Evolutionary conservation across 306 rosid genomes (phyloP), one percentile per base, ranked within the genome.

Genomic region (Trichosanthes cucumerina): DNA sequence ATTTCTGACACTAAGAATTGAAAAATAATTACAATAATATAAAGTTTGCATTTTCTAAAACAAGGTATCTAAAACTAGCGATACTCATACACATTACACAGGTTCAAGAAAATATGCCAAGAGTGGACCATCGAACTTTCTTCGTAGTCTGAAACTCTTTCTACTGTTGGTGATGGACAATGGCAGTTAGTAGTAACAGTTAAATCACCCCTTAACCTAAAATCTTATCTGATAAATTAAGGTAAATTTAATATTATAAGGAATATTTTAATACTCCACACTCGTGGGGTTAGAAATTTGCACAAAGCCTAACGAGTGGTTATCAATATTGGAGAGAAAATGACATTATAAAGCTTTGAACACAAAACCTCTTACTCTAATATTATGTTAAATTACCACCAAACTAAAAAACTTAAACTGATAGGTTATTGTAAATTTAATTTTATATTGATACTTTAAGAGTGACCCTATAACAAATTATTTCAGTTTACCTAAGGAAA

Each of bases 401-500:
- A 5, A 10, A 62, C 28, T 7, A n/a, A 28, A 6, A 62, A 28
- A 15, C 14, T 56, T 24, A 57, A 23, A 11, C 28, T 62, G 69
- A 28, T 33, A 13, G 8, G 5, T 31, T 60, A 60, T 1, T 1
- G 11, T 33, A 13, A 60, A 60, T 26, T 59, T 26, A 26, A 1
- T 60, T 5, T 5, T 60, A 26, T 28, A 60, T 14, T 19, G 5
- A 6, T 28, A 31, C 43, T 62, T 62, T 3, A 62, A 14, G 8
- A 44, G 24, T 15, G 36, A 26, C 10, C 43, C 43, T 34, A 52
- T 5, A 2, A 34, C 65, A 57, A 75, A 46, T n/a, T 2, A 47
- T 15, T 16, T 72, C 43, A 33, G 78, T 43, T 26, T 47, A 78
- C 16, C 19, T 28, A 73, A 49, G 19, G 73, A 85, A 72, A 52